Base-by-base conservation (phyloP, 441 rosid genomes). In the Francoa sonchifolia region DNA sequence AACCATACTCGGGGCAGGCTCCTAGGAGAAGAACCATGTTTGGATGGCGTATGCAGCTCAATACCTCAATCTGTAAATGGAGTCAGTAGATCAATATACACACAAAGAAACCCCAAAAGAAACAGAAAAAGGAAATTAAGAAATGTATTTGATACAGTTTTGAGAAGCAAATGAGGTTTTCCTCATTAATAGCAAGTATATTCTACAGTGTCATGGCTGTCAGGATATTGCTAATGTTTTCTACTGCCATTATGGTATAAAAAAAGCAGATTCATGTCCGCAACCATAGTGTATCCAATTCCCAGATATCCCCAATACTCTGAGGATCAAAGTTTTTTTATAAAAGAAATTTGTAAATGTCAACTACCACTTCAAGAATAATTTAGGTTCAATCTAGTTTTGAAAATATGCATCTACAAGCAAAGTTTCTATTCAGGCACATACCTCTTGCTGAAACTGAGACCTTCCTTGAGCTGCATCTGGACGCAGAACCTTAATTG, bases 391-490 rank as follows among this genome's bases (percentile, higher is more conserved):
- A 28, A 10, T 8, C 1, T 3, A 28, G 7, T 8, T 6, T 28
- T 8, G 7, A 28, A 10, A 3, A 28, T 10, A 6, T 28, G 32
- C 27, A 23, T 23, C 4, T 23, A 10, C 2, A 8, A 3, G 1
- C 32, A 28, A 1, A 28, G 8, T 19, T 44, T 30, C 23, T 19
- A 18, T 6, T 32, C 23, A 2, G 25, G 3, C 6, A 28, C 40
- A 19, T 11, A 34, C 50, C 50, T 46, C 50, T 46, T 46, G 40
- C 5, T 20, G 39, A 31, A 46, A 46, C 38, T 22, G 50, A 12
- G 50, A 33, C 23, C 36, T 33, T 34, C 50, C 50, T 31, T 46
- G 40, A 8, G 50, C 50, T 19, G 50, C 32, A 46, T 46, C 50
- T 5, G 50, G 32, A 20, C 41, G 32, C 36, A 46, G 33, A 15